phyloP scores from a whole-genome alignment of 2,329 filamentous ascomycete species.

The Colletotrichum sp. region DNA sequence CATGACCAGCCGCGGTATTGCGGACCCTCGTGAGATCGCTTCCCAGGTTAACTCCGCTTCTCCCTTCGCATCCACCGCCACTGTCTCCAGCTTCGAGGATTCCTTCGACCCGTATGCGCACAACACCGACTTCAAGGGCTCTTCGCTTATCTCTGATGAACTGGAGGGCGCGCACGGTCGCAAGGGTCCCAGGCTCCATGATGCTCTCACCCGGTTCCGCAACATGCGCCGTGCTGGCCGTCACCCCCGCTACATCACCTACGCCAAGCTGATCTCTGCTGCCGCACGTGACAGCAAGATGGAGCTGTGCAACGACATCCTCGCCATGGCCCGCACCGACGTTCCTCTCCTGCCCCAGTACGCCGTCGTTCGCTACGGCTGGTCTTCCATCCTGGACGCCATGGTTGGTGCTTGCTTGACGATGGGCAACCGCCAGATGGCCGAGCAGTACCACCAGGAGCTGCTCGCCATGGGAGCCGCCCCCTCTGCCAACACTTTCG shows the following conservation, averaged over 20 bases:
- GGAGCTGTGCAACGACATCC: constrained; percentile 82
- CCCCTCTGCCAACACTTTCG: constrained; percentile 96
- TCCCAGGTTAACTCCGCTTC: constrained; percentile 56
- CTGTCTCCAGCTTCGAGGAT: constrained; percentile 73
- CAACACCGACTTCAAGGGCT: constrained; percentile 92
- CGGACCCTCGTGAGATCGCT: constrained; percentile 58
- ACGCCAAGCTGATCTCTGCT: constrained; percentile 91
- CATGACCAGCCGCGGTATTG: constrained; percentile 61
- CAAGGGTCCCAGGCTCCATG: constrained; percentile 75
- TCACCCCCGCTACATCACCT: constrained; percentile 94
- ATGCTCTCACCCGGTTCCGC: constrained; percentile 82
- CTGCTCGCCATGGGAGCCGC: constrained; percentile 88
- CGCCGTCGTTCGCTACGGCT: constrained; percentile 88
- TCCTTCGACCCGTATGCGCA: constrained; percentile 89
- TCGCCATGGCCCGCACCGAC: constrained; percentile 88
- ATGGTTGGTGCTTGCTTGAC: constrained; percentile 94
- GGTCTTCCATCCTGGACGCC: constrained; percentile 94
- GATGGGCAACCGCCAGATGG: constrained; percentile 79
- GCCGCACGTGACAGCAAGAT: constrained; percentile 86
- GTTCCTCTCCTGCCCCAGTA: constrained; percentile 86
- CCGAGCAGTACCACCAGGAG: constrained; percentile 89
- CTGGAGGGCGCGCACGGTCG: constrained; percentile 82
- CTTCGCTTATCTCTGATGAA: constrained; percentile 86
- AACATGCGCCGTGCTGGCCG: constrained; percentile 93
- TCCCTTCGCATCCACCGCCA: constrained; percentile 59